These are phyloP conservation scores for Boechera retrofracta DNA, from an alignment of 345 rosid species.

Conservation along the genomic window DNA sequence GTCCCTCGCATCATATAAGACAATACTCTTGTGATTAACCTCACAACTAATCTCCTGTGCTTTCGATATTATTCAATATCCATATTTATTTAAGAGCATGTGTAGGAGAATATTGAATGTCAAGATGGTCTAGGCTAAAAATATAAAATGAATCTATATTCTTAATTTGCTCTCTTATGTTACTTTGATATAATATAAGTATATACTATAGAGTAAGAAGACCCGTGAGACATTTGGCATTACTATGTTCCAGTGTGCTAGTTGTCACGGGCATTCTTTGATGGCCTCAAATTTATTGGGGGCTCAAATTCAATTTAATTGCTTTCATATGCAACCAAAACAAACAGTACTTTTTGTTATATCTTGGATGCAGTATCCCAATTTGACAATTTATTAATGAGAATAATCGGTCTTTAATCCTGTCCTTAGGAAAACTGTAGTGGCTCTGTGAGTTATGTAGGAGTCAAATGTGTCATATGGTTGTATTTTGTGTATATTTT, in stretches of 20 bases:
- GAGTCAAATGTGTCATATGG: constrained; percentile 11
- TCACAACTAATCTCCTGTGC: constrained; percentile 30
- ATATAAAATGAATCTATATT: background rate
- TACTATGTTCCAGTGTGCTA: constrained; percentile 39
- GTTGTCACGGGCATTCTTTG: constrained; percentile 46
- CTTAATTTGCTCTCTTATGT: constrained; percentile 19
- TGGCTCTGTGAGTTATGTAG: constrained; percentile 26
- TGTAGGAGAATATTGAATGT: constrained; percentile 25
- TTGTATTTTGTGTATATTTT: background rate
- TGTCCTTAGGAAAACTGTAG: constrained; percentile 4
- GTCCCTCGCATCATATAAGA: constrained; percentile 43
- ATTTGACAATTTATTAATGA: constrained; percentile 37
- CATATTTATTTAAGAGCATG: constrained; percentile 7
- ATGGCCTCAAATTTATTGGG: constrained; percentile 30
- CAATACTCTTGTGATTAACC: constrained; percentile 35
- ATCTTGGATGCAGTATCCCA: constrained; percentile 39
- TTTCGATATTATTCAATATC: constrained; percentile 16
- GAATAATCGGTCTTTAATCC: background rate
- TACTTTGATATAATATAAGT: background rate
- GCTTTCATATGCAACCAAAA: constrained; percentile 40
- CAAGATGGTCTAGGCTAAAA: constrained; percentile 14
- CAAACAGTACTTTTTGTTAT: background rate
- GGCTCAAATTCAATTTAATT: constrained; percentile 19
- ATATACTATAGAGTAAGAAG: constrained; percentile 24
- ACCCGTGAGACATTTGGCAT: constrained; percentile 45